Evolutionary conservation across 2,329 filamentous ascomycete genomes (phyloP), one percentile per base, ranked within the genome.

Genomic region (Pestalotiopsis fici): DNA sequence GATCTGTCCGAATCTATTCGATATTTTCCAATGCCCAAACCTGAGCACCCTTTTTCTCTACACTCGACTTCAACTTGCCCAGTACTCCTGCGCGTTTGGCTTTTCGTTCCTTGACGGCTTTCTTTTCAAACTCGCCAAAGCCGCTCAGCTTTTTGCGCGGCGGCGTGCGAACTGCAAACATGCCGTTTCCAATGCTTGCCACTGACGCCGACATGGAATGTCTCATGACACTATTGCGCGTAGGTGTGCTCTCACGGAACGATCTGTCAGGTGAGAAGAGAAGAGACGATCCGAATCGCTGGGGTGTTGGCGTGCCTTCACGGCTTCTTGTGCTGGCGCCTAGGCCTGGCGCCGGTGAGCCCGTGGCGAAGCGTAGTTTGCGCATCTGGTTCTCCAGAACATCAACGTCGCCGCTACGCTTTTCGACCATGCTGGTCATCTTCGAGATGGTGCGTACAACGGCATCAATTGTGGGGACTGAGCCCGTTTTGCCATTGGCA

Each of bases 401-500:
- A 77, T 97, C 94, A 64, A 99, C 90, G 74, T 98, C 95, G 67
- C 91, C 93, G 76, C 93, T 96, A 77, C 93, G 93, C 81, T 94
- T 93, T 83, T 98, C 93, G 0, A 93, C 93, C 91, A 98, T 95
- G 68, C 85, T 88, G 39, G 95, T 98, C 92, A 99, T 95, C 76
- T 96, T 97, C 67, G 86, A 85, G 71, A 99, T 97, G 1, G 96
- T 99, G 68, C 93, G 93, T 72, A 95, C 91, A 23, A 99, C 93
- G 0, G 94, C 93, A 73, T 98, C 96, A 11, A 98, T 93, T 0
- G 95, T 98, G 0, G 96, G 96, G 4, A 79, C 75, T 25, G 75
- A 78, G 1, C 76, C 77, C 5, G 80, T 79, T 66, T 80, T 86
- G 71, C 83, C 86, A 55, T 82, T 81, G 2, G 82, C 77, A 61